These are phyloP conservation scores for Colletotrichum chrysophilum DNA, from an alignment of 2,329 filamentous ascomycete species.

Conservation along the genomic window DNA sequence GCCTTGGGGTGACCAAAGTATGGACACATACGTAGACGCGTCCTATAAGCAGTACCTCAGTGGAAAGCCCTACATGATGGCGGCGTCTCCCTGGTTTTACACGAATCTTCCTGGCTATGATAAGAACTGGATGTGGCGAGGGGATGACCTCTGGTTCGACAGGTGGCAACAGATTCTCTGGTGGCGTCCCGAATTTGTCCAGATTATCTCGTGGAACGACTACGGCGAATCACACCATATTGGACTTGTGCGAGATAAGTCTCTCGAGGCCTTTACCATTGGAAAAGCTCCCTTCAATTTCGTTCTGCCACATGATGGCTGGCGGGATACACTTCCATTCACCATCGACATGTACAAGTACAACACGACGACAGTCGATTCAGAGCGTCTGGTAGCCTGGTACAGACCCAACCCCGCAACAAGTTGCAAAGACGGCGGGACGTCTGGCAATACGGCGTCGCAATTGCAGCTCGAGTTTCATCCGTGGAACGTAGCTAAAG, in stretches of 20 bases:
- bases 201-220: slow-evolving; percentile 60
- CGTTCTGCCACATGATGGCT: slow-evolving; percentile 55
- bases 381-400: slow-evolving; percentile 29
- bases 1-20: slow-evolving; percentile 30
- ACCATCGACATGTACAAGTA: slow-evolving; percentile 55
- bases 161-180: slow-evolving; percentile 60
- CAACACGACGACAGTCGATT: slow-evolving; percentile 29
- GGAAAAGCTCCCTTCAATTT: slow-evolving; percentile 48
- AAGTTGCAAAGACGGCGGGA: slow-evolving; percentile 27
- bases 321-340: slow-evolving; percentile 53
- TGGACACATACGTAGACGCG: slow-evolving; percentile 23
- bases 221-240: slow-evolving; percentile 62
- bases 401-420: slow-evolving; percentile 22
- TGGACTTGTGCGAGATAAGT: slow-evolving; percentile 44
- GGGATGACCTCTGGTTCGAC: slow-evolving; percentile 64
- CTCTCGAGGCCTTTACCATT: background rate
- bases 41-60: slow-evolving; percentile 17
- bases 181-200: slow-evolving; percentile 58
- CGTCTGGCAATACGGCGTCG: slow-evolving; percentile 28
- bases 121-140: slow-evolving; percentile 68
- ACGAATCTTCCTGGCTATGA: slow-evolving; percentile 59
- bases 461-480: slow-evolving; percentile 26
- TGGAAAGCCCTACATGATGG: slow-evolving; percentile 49
- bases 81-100: slow-evolving; percentile 63
- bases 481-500: slow-evolving; percentile 16